Evolutionary conservation across 306 rosid genomes (phyloP).

Genomic region (Ormosia emarginata): DNA sequence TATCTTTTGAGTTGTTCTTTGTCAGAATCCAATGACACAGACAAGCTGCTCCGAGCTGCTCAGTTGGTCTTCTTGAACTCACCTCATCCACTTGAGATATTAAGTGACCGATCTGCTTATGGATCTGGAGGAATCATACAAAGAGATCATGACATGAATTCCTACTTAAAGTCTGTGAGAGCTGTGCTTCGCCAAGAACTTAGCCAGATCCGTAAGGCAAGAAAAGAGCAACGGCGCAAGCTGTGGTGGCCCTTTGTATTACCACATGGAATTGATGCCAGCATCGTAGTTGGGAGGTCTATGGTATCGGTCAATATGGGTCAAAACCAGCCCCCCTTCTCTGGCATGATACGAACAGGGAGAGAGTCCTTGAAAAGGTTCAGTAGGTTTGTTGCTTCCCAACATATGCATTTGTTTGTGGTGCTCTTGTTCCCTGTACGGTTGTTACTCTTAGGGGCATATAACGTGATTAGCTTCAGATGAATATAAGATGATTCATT

Average conservation of each 20-base stretch:
- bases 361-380: slow-evolving; percentile 67
- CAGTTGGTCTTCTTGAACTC: slow-evolving; percentile 68
- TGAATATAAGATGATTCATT: slow-evolving; percentile 26
- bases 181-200: slow-evolving; percentile 79
- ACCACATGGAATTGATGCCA: slow-evolving; percentile 26
- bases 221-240: slow-evolving; percentile 61
- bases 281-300: slow-evolving; percentile 50
- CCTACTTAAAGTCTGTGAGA: slow-evolving; percentile 62
- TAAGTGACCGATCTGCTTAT: slow-evolving; percentile 80
- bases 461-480: slow-evolving; percentile 33
- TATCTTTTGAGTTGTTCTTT: slow-evolving; percentile 53
- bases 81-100: slow-evolving; percentile 91
- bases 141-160: slow-evolving; percentile 90
- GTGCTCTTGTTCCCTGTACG: slow-evolving; percentile 65
- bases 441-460: slow-evolving; percentile 54
- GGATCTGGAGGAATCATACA: slow-evolving; percentile 82
- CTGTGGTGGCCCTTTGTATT: slow-evolving; percentile 73
- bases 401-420: slow-evolving; percentile 75
- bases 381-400: slow-evolving; percentile 74
- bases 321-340: slow-evolving; percentile 50
- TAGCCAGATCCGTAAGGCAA: slow-evolving; percentile 50
- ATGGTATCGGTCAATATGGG: slow-evolving; percentile 35
- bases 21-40: slow-evolving; percentile 41
- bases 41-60: slow-evolving; percentile 71
- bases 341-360: slow-evolving; percentile 59